Conservation (phyloP, 768 basidiomycete genomes). For the Suillus brevipes region DNA sequence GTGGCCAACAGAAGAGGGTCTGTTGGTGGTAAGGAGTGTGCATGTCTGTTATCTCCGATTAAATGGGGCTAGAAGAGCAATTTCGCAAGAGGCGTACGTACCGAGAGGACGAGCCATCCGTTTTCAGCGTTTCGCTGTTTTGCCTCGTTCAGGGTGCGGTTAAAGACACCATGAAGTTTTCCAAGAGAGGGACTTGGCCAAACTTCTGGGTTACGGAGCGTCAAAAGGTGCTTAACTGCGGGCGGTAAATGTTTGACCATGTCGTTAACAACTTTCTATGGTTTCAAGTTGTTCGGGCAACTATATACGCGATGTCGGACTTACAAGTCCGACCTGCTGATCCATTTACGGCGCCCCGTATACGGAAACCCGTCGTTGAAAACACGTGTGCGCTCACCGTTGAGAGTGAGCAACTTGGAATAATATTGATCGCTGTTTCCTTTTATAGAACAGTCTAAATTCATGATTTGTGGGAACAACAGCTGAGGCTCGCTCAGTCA, state of each 20-base stretch:
- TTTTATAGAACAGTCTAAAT: not conserved
- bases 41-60: conserved; percentile 61
- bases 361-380: conserved; percentile 1
- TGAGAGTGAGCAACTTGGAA: not conserved
- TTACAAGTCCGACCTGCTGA: conserved; percentile 6
- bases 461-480: too few species aligned
- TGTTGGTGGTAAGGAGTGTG: conserved; percentile 79
- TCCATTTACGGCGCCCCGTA: not conserved
- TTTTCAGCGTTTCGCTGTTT: conserved; percentile 62
- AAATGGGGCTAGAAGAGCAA: conserved; percentile 27
- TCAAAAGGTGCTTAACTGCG: conserved; percentile 69
- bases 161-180: conserved; percentile 56
- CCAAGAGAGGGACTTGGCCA: conserved; percentile 56
- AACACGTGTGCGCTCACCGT: not conserved
- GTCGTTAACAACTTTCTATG: not conserved
- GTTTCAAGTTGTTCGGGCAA: not conserved
- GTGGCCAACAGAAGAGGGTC: conserved; percentile 75
- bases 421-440: not conserved
- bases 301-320: conserved; percentile 5
- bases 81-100: conserved; percentile 35
- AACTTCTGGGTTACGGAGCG: conserved; percentile 62
- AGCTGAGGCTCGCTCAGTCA: not conserved
- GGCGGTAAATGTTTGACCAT: conserved; percentile 56
- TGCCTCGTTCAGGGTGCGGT: conserved; percentile 66
- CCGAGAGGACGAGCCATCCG: conserved; percentile 81